A percentile compares a stretch with the other conserved stretches of the same genome.
These are phyloP conservation scores for Ganoderma leucocontextum DNA, from an alignment of 1,284 basidiomycete species.

Conservation along the genomic window DNA sequence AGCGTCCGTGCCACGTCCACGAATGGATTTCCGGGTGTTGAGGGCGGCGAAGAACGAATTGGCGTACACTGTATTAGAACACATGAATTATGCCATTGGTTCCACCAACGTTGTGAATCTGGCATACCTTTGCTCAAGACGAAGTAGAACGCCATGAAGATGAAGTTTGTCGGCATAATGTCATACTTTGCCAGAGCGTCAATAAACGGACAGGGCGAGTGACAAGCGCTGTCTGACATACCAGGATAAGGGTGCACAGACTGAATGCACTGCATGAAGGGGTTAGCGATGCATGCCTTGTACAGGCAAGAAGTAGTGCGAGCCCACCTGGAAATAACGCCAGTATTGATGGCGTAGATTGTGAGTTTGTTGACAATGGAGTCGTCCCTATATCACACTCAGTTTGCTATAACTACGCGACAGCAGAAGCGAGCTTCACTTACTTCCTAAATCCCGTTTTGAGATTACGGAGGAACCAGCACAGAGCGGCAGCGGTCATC, in stretches of 20 bases:
- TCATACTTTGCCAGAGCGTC: conserved; percentile 58
- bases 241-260: conserved; percentile 61
- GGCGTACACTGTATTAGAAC: conserved; percentile 59
- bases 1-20: conserved; percentile 53
- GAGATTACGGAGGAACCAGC: conserved; percentile 60
- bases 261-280: conserved; percentile 58
- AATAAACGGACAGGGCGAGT: neutral
- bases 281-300: neutral
- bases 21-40: conserved; percentile 52
- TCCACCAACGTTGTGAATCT: neutral
- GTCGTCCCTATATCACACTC: conserved; percentile 53
- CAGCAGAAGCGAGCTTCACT: conserved; percentile 26
- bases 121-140: conserved; percentile 66
- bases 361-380: conserved; percentile 63
- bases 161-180: conserved; percentile 59
- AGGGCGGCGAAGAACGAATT: conserved; percentile 68
- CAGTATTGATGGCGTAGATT: conserved; percentile 66
- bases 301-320: neutral
- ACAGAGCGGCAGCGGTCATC: conserved; percentile 56
- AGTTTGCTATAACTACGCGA: neutral
- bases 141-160: conserved; percentile 68
- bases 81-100: conserved; percentile 8
- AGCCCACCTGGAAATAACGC: conserved; percentile 65
- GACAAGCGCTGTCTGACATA: conserved; percentile 41
- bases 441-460: conserved; percentile 55